These are phyloP conservation scores for Schwanniomyces sp. DNA, from an alignment of 805 yeast genomes.

Conservation along the genomic window DNA sequence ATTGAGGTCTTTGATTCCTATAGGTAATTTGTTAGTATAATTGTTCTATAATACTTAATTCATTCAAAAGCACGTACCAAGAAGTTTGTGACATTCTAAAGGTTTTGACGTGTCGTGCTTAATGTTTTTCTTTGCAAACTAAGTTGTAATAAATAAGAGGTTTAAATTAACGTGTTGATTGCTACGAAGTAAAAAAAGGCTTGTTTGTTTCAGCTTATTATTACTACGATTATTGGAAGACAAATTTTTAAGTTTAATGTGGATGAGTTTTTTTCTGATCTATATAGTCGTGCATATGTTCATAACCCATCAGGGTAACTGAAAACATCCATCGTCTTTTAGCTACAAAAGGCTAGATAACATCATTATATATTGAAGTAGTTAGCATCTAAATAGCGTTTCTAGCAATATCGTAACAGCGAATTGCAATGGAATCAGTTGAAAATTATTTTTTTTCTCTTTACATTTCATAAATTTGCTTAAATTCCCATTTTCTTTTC, in stretches of 20 bases:
- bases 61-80: conserved; percentile 7
- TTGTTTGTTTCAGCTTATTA: not conserved
- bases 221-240: not conserved
- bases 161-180: not conserved
- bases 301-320: conserved; percentile 1
- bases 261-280: not conserved
- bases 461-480: not conserved
- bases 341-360: no score
- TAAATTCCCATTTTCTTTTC: conserved; percentile 58
- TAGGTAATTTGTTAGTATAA: conserved; percentile 1
- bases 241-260: not conserved
- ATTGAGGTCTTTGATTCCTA: conserved; percentile 7
- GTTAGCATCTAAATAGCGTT: not conserved
- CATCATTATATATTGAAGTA: not conserved
- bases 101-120: not conserved
- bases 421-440: not conserved
- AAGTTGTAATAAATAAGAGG: not conserved
- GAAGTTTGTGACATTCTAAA: conserved; percentile 10
- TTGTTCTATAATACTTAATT: not conserved
- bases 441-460: not conserved
- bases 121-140: not conserved
- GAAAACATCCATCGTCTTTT: not conserved
- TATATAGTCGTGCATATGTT: not conserved
- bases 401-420: no score
- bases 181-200: not conserved